These are phyloP conservation scores for Leccinum solheimii DNA, from an alignment of 1,284 basidiomycete genomes.

Conservation along the genomic window DNA sequence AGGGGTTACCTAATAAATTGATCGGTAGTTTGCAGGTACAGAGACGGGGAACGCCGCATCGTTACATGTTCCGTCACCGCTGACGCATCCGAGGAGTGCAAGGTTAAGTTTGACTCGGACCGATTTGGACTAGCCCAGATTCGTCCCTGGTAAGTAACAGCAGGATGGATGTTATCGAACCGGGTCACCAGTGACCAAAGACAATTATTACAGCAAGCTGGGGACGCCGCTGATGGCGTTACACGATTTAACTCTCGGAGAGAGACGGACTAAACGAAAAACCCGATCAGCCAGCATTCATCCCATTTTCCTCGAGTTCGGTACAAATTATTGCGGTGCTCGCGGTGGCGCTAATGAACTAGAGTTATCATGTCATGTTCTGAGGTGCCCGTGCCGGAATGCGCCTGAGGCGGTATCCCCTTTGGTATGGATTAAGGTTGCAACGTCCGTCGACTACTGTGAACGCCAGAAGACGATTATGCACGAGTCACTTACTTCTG, in stretches of 20 bases:
- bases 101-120: conserved; percentile 27
- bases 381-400: conserved; percentile 2
- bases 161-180: background rate
- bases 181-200: conserved; percentile 3
- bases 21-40: conserved; percentile 2
- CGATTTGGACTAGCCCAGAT: conserved; percentile 1
- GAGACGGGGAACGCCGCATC: conserved; percentile 3
- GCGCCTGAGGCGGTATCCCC: background rate
- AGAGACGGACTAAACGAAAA: background rate
- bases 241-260: conserved; percentile 2
- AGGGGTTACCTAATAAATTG: background rate
- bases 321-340: background rate
- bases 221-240: background rate
- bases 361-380: background rate
- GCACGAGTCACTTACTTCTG: background rate
- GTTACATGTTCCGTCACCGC: background rate
- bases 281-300: background rate
- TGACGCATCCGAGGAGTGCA: conserved; percentile 9
- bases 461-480: background rate
- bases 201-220: background rate
- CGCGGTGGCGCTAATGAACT: background rate
- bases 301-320: conserved; percentile 1
- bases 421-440: conserved; percentile 18
- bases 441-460: background rate
- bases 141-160: background rate